phyloP scores from a whole-genome alignment of 805 yeast species.

The Candida berthetii region DNA sequence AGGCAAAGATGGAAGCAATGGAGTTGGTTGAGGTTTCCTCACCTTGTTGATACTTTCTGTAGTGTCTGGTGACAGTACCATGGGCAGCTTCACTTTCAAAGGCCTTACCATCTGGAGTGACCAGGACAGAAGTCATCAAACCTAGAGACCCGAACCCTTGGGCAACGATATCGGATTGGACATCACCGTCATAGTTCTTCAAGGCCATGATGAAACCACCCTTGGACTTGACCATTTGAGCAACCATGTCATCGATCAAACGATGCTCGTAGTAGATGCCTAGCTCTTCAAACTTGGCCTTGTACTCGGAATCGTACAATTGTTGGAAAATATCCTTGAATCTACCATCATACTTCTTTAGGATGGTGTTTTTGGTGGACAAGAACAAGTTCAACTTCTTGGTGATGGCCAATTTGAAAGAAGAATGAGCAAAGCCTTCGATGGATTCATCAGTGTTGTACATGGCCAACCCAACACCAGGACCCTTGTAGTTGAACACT shows the following conservation, averaged over 20 bases:
- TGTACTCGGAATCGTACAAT: conserved; percentile 53
- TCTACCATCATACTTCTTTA: conserved; percentile 77
- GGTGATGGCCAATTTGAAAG: conserved; percentile 66
- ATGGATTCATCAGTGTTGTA: conserved; percentile 79
- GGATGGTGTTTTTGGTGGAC: conserved; percentile 75
- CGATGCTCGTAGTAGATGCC: conserved; percentile 76
- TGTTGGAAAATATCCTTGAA: conserved; percentile 76
- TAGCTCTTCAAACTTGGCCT: conserved; percentile 46
- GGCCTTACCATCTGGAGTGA: conserved; percentile 84
- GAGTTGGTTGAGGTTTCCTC: conserved; percentile 82
- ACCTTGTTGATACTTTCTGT: conserved; percentile 75
- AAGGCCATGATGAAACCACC: conserved; percentile 80
- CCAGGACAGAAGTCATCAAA: conserved; percentile 75
- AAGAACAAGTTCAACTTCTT: conserved; percentile 59
- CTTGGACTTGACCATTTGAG: conserved; percentile 80
- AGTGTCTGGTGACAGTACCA: conserved; percentile 85
- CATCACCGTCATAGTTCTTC: conserved; percentile 85
- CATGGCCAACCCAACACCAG: conserved; percentile 80
- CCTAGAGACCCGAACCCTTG: conserved; percentile 86
- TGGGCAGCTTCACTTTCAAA: conserved; percentile 85
- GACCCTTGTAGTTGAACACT: conserved; percentile 57
- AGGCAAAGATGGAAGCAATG: conserved; percentile 79
- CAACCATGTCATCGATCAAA: conserved; percentile 83
- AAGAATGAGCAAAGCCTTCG: conserved; percentile 71
- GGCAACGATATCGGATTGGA: conserved; percentile 79